Evolutionary conservation across 495 filamentous ascomycete genomes (phyloP), one percentile per base, ranked within the genome.

Genomic region (Apiosordaria backusii): DNA sequence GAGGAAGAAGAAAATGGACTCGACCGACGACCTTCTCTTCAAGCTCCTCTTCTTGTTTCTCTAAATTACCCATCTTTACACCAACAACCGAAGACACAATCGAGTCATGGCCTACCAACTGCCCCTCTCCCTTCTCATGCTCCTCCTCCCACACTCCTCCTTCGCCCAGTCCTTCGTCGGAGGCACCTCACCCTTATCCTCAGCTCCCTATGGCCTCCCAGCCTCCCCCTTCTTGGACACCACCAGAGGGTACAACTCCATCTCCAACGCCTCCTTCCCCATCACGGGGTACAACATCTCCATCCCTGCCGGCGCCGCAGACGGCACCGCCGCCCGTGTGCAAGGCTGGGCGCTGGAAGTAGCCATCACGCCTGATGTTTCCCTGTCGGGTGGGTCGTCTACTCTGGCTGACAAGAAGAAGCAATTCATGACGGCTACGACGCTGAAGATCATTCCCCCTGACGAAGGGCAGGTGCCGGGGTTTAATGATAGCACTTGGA

Each of bases 221-320:
- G 13, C 64, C 1, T 15, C 29, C 3, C 19, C 24, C 25, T 67
- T 73, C 57, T 26, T 59, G 23, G 21, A 24, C 35, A 59, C 54
- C 3, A 58, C 58, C 23, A 45, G 9, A 13, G 35, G 35, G 16
- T 24, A 58, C 9, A 40, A 35, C 52, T 27, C 71, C 4, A 19
- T 24, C 52, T 57, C 66, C 2, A 35, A 60, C 29, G 57, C 54
- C 2, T 57, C 61, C 2, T 71, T 67, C 21, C 21, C 64, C 27
- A 67, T 68, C 35, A 50, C 26, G 1, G 71, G 71, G 10, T 67
- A 71, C 52, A 67, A 71, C 62, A 63, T 60, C 21, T 71, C 69
- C 13, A 52, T 67, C 27, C 66, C 67, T 5, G 66, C 66, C 10
- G 66, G 62, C 25, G n/a, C 60, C 0, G 9, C 18, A 50, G 24